These are phyloP conservation scores for Tetragonia tetragonoides DNA, from an alignment of 148 eudicot genomes.

Conservation along the genomic window DNA sequence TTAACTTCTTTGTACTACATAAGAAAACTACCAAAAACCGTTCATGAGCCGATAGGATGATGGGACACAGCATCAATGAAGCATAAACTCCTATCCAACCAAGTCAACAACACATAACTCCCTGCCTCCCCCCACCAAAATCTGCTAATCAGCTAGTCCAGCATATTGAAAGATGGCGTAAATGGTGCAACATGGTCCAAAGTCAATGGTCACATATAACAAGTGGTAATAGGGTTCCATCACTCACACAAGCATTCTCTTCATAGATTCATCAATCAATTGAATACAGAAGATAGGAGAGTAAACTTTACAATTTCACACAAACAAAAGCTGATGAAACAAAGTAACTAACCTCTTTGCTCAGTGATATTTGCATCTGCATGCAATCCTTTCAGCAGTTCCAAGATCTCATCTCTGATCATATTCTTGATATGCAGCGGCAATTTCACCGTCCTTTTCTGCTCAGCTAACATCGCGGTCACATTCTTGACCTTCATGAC, in stretches of 20 bases:
- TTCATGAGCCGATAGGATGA: too few species aligned
- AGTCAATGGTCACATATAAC: background rate
- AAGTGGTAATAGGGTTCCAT: background rate
- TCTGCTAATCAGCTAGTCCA: background rate
- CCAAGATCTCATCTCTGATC: slow-evolving; percentile 55
- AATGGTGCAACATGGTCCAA: background rate
- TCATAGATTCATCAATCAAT: background rate
- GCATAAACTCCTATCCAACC: background rate
- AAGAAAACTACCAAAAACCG: too few species aligned
- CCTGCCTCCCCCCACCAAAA: background rate
- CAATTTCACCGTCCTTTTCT: slow-evolving; percentile 38
- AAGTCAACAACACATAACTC: background rate
- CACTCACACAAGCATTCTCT: background rate
- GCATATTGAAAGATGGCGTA: background rate
- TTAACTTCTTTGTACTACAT: too few species aligned
- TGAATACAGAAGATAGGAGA: background rate
- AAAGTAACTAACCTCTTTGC: slow-evolving; percentile 57
- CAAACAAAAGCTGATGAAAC: slow-evolving; percentile 2
- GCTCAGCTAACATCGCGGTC: slow-evolving; percentile 32
- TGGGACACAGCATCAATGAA: too few species aligned
- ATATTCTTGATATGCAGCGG: slow-evolving; percentile 54
- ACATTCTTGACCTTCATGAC: slow-evolving; percentile 52
- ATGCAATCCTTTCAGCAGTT: slow-evolving; percentile 48
- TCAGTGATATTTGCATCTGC: slow-evolving; percentile 44
- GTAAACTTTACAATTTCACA: background rate